Evolutionary conservation across 192 early-diverging fungal genomes (phyloP), one percentile per base, ranked within the genome.

Genomic region (Diversispora epigaea): DNA sequence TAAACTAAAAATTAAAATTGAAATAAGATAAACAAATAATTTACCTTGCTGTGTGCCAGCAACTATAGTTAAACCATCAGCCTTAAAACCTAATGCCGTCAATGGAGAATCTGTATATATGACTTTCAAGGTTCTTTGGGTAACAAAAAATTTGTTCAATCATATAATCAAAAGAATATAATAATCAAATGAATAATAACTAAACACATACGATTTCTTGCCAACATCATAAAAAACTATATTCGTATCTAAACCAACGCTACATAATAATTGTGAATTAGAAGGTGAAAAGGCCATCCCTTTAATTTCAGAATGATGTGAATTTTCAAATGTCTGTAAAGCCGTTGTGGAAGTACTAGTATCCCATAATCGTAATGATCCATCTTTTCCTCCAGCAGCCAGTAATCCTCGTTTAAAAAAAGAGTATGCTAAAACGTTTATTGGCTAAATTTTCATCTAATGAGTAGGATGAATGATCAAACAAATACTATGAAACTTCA

Each of bases 141-240:
- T 22, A 45, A 43, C 43, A 67, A 41, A 21, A 21, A n/a, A 15
- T 41, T 19, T 40, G 65, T n/a, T 11, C 17, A 41, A 17, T 66
- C 10, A 41, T 66, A 8, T 25, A 21, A 67, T 40, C 40, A 21
- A 11, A 21, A 67, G 4, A 5, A 15, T n/a, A n/a, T n/a, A n/a
- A n/a, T n/a, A n/a, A n/a, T n/a, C n/a, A 8, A 22, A 32, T 12
- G n/a, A 60, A n/a, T 19, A 60, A 22, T 19, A 39, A 64, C 43
- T n/a, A 6, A 50, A 14, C 21, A 73, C 76, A 55, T 58, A 77
- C 76, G n/a, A 32, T 71, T 73, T 77, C 46, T 80, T 78, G 11
- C 78, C 79, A 17, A 82, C 81, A 60, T 84, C 83, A 56, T 84
- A 84, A 4, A 84, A 56, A 14, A 79, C 77, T 14, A 82, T 80